Evolutionary conservation across 192 early-diverging fungal species (phyloP).

Genomic region (Dimargaris cristalligena): DNA sequence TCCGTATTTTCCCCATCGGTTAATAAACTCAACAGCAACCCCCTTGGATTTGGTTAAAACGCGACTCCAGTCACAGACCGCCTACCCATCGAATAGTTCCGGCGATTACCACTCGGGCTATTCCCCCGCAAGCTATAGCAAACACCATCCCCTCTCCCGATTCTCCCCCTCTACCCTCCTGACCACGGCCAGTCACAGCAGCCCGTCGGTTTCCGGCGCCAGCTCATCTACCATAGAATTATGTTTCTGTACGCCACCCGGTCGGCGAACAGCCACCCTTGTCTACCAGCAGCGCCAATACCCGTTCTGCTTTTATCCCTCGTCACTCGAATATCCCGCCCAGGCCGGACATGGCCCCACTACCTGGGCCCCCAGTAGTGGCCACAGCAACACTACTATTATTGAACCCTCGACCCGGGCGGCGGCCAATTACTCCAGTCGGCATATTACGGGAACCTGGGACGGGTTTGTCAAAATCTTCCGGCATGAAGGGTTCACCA

Average conservation of each 20-base stretch:
- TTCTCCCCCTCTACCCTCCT: too few relatives aligned
- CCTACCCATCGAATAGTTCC: constrained; percentile 15
- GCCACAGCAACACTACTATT: neutral
- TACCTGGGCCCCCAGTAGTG: neutral
- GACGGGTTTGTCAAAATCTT: constrained; percentile 64
- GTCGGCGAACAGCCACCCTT: neutral
- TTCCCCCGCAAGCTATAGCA: constrained; percentile 17
- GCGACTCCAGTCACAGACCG: constrained; percentile 48
- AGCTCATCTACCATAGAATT: neutral
- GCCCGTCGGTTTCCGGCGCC: neutral
- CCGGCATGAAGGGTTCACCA: constrained; percentile 55
- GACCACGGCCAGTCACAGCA: constrained; percentile 8
- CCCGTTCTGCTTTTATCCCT: neutral
- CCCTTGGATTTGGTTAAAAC: constrained; percentile 85
- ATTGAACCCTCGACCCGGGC: neutral
- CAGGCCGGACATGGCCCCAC: neutral
- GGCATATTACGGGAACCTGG: constrained; percentile 21
- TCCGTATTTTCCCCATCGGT: constrained; percentile 13
- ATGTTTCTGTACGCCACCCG: neutral
- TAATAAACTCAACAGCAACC: constrained; percentile 35
- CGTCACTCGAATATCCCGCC: neutral
- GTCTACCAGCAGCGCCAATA: neutral
- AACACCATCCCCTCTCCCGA: too few relatives aligned
- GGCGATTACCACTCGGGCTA: too few relatives aligned
- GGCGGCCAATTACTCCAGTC: neutral